These are phyloP conservation scores for Silene latifolia DNA, from an alignment of 148 eudicot species.

Conservation along the genomic window DNA sequence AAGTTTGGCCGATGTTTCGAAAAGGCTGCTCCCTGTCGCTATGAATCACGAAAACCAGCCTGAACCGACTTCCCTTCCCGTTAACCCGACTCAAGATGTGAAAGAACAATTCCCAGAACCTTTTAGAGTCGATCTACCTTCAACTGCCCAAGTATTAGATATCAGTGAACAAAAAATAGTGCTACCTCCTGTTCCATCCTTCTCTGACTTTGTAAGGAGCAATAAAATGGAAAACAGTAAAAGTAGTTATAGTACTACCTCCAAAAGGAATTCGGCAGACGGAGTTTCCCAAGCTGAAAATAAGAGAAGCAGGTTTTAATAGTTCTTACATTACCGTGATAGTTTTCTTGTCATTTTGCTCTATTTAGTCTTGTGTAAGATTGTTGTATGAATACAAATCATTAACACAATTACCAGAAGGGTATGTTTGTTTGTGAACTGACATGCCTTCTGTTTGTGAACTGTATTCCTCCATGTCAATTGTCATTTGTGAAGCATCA, in stretches of 20 bases:
- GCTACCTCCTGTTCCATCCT: constrained; percentile 62
- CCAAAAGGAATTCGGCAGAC: constrained; percentile 30
- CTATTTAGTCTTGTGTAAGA: neutral
- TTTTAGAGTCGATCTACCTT: constrained; percentile 23
- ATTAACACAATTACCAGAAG: neutral
- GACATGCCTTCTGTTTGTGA: too few species aligned
- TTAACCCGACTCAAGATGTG: constrained; percentile 18
- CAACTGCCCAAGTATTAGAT: constrained; percentile 19
- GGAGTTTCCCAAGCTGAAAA: constrained; percentile 28
- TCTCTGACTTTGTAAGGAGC: constrained; percentile 59
- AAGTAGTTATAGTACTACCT: constrained; percentile 16
- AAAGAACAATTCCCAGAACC: constrained; percentile 23
- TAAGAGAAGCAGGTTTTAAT: constrained; percentile 42
- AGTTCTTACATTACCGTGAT: constrained; percentile 5
- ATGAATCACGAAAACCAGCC: constrained; percentile 19
- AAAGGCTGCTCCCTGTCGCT: constrained; percentile 26
- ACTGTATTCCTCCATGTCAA: too few species aligned
- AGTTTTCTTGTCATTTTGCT: neutral
- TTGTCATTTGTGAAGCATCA: too few species aligned
- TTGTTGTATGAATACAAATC: neutral
- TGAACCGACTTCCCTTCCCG: constrained; percentile 27
- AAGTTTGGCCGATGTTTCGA: constrained; percentile 36
- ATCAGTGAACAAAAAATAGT: constrained; percentile 24
- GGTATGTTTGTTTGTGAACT: too few species aligned
- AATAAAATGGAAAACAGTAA: constrained; percentile 33